Percentiles rank a stretch among this genome's conserved stretches.
These are phyloP conservation scores for Termitomyces sp. DNA, from an alignment of 768 basidiomycete species.

Conservation along the genomic window DNA sequence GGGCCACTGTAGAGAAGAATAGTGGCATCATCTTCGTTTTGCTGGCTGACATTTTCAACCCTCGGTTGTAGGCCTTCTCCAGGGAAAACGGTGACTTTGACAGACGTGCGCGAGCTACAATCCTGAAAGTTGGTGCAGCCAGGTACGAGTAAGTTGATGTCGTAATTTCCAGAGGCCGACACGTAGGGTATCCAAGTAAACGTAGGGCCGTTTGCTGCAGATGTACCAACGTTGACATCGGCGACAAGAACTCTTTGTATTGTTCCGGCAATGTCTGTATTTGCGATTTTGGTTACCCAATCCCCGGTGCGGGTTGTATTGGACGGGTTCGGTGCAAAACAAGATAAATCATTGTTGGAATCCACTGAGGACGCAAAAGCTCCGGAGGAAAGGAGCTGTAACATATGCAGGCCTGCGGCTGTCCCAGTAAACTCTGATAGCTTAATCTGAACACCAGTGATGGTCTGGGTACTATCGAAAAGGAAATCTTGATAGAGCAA, in stretches of 20 bases:
- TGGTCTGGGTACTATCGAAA: slow-evolving; percentile 57
- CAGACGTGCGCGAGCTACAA: slow-evolving; percentile 77
- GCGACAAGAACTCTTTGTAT: slow-evolving; percentile 73
- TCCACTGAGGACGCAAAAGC: slow-evolving; percentile 79
- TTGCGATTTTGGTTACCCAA: slow-evolving; percentile 65
- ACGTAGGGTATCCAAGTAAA: slow-evolving; percentile 93
- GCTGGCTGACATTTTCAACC: slow-evolving; percentile 73
- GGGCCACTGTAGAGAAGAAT: slow-evolving; percentile 78
- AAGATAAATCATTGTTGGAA: slow-evolving; percentile 61
- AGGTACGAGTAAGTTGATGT: slow-evolving; percentile 81
- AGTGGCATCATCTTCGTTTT: slow-evolving; percentile 59
- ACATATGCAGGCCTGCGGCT: slow-evolving; percentile 79
- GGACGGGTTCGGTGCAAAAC: slow-evolving; percentile 77
- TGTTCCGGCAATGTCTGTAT: slow-evolving; percentile 80
- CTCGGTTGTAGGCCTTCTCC: slow-evolving; percentile 62
- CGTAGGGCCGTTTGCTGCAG: slow-evolving; percentile 61
- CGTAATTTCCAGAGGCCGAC: slow-evolving; percentile 85
- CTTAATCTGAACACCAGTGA: slow-evolving; percentile 89
- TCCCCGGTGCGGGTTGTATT: slow-evolving; percentile 63
- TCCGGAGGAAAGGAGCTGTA: slow-evolving; percentile 92
- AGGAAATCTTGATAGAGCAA: slow-evolving; percentile 93
- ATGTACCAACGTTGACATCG: slow-evolving; percentile 60
- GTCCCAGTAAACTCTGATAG: slow-evolving; percentile 73
- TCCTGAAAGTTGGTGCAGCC: slow-evolving; percentile 83
- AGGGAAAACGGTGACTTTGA: slow-evolving; percentile 81